Base-by-base conservation (phyloP, 2,329 filamentous ascomycete species). In the Nectriaceae sp. region DNA sequence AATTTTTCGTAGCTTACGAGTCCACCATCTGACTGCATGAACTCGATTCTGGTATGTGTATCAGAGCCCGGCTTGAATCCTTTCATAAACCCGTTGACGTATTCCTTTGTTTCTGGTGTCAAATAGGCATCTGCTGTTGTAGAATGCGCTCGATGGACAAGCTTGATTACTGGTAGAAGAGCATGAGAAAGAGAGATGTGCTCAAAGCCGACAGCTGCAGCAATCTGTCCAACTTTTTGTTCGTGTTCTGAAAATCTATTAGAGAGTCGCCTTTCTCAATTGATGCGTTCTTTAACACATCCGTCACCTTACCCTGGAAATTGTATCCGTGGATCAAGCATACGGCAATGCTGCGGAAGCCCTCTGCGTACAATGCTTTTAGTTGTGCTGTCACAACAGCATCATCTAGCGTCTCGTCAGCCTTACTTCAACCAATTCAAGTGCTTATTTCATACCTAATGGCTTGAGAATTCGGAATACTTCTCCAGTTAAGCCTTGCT, bases 241-340 rank as follows among this genome's bases (percentile, higher is more conserved):
- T 74, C 71, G 56, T 90, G 87, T 15, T 80, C 75, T 2, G 85
- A 85, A 40, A 65, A 71, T 36, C 11, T 15, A 11, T 36, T n/a
- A 11, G 33, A 11, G 33, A 29, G 24, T n/a, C n/a, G n/a, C 24
- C 13, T 29, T 13, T 29, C 24, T 29, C 24, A 6, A 29, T 13
- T 29, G 24, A 6, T 29, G 24, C 6, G 24, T 29, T 29, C 24
- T 29, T 6, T 29, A 13, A 13, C n/a, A n/a, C n/a, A n/a, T n/a
- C n/a, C n/a, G 24, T 29, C 6, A 29, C 24, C n/a, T 6, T 29
- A 29, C 24, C 24, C 24, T 29, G 89, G 61, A 89, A 96, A 0
- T 89, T 93, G 64, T 95, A 95, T 2, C 86, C 86, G 63, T 96
- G 90, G 83, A 94, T 89, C 51, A 96, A 71, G 56, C 88, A 93